These are phyloP conservation scores for Cephaloascus albidus DNA, from an alignment of 805 yeast genomes.

Conservation along the genomic window DNA sequence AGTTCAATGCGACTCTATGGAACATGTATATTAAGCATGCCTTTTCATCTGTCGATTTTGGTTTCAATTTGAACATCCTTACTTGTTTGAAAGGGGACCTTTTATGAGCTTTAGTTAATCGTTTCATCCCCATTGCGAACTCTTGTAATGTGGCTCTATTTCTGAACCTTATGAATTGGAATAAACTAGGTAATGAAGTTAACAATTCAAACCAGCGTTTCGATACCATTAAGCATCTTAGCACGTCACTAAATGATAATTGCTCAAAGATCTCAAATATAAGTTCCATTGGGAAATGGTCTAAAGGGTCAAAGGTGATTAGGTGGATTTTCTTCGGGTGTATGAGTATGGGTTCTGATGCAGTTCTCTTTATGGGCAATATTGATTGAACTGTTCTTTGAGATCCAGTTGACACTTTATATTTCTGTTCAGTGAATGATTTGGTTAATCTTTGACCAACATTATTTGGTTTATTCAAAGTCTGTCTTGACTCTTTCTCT, in stretches of 20 bases:
- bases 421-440: neutral
- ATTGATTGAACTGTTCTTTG: neutral
- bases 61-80: neutral
- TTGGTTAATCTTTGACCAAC: neutral
- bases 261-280: neutral
- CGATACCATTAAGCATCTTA: neutral
- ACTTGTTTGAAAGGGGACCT: neutral
- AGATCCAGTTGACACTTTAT: neutral
- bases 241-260: neutral
- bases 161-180: neutral
- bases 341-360: neutral
- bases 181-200: neutral
- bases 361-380: neutral
- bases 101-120: neutral
- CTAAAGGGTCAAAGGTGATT: neutral
- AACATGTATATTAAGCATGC: neutral
- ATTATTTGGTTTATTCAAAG: too few relatives aligned
- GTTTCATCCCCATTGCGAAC: neutral
- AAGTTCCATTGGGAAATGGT: neutral
- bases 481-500: conserved; percentile 2
- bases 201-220: neutral
- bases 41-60: neutral
- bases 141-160: neutral
- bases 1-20: neutral
- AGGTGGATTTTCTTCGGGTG: neutral